Evolutionary conservation across 331 rosid species (phyloP), one percentile per base, ranked within the genome.

Genomic region (Cydonia oblonga): DNA sequence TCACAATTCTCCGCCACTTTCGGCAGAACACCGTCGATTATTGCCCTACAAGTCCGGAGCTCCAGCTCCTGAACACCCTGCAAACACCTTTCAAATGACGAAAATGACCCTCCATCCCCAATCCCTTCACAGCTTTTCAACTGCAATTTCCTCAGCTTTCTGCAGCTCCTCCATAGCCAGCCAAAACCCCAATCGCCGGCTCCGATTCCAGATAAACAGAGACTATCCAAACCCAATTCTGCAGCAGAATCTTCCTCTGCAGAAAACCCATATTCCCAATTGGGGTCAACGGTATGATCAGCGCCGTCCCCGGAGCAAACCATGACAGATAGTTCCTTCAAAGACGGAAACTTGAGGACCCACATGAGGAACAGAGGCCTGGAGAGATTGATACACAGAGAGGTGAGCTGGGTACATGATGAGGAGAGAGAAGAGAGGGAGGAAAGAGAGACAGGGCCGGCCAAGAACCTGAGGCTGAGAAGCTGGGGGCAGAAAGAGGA

Each of bases 91-190:
- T 61, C 74, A 46, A 93, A 93, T 2, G 83, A 85, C 1, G 87
- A 82, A 53, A 82, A 85, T 4, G 97, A 83, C 33, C 86, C 89
- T 67, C 93, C 97, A 52, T 86, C 87, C 2, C 90, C 90, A 26
- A 90, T 70, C 7, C 96, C 90, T 64, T 88, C 92, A 54, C 98
- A 93, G 66, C 81, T 71, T n/a, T 77, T 76, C 5, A 93, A 84
- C 79, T 80, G 77, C 66, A 93, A 66, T 35, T 73, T 85, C 80
- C 66, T 86, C 22, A 90, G 85, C 25, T 68, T 90, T 14, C 44
- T 85, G 70, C 92, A 84, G 72, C 89, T 90, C 54, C 83, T 87
- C 90, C 92, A 93, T 5, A 93, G 71, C 90, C 96, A 93, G 10
- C 84, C 86, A 15, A 88, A 1, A 2, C 92, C 95, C 85, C 77